Percentiles rank a stretch among this genome's conserved stretches.
phyloP scores from a whole-genome alignment of 2,329 filamentous ascomycete species.

The Verticillium tricorpus region DNA sequence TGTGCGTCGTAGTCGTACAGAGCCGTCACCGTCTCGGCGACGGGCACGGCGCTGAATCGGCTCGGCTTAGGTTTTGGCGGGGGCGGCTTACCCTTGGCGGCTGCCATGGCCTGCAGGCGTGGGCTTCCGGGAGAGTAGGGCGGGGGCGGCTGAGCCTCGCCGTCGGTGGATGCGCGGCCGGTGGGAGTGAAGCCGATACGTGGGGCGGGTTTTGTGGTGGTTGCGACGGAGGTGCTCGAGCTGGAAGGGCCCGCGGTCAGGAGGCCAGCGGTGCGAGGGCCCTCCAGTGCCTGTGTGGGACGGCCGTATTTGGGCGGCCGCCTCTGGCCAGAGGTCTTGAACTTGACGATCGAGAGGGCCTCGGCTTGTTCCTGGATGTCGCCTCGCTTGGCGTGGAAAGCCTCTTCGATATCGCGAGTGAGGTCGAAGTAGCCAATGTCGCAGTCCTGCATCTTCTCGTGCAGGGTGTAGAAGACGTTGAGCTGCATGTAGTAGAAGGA shows the following conservation, averaged over 20 bases:
- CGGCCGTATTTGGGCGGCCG: constrained; percentile 55
- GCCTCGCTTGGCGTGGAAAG: constrained; percentile 83
- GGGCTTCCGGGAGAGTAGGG: constrained; percentile 58
- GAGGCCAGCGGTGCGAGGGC: constrained; percentile 41
- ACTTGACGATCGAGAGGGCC: constrained; percentile 78
- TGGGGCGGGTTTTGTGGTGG: constrained; percentile 2
- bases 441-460: constrained; percentile 95
- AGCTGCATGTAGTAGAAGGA: constrained; percentile 99
- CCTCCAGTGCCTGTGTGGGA: constrained; percentile 44
- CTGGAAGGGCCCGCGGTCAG: constrained; percentile 45
- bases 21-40: constrained; percentile 77
- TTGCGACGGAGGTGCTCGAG: constrained; percentile 18
- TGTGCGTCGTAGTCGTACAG: constrained; percentile 96
- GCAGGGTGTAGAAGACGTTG: constrained; percentile 97
- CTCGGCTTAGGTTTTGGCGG: constrained; percentile 77
- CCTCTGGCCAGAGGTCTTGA: constrained; percentile 78
- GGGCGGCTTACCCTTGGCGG: constrained; percentile 62
- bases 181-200: constrained; percentile 9
- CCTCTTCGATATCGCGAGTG: constrained; percentile 83
- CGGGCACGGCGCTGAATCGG: constrained; percentile 59
- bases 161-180: constrained; percentile 33
- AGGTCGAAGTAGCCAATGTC: constrained; percentile 98
- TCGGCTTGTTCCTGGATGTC: constrained; percentile 84
- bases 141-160: constrained; percentile 58
- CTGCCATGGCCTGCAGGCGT: constrained; percentile 42